A percentile compares a stretch with the other conserved stretches of the same genome.
Conservation (phyloP, 108 stramenopile genomes). For the Pseudonitzschia multiseries region DNA sequence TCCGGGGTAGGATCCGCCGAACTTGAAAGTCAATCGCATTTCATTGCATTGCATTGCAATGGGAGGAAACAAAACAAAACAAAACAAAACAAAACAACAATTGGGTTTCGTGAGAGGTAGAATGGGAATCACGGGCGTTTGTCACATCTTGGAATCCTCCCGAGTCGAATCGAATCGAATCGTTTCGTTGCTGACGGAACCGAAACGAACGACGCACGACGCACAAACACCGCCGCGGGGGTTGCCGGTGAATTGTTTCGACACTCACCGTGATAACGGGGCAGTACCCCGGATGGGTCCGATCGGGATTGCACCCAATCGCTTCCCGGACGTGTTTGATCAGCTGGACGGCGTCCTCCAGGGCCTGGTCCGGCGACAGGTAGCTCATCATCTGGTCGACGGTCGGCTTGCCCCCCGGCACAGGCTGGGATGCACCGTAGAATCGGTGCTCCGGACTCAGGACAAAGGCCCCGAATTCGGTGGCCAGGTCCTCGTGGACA, state of each 20-base stretch:
- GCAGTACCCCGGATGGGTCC: slow-evolving; percentile 51
- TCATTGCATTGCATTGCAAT: no score
- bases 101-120: background rate
- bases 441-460: slow-evolving; percentile 64
- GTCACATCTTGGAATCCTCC: no score
- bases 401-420: slow-evolving; percentile 7
- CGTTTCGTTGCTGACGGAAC: no score
- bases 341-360: slow-evolving; percentile 27
- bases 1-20: slow-evolving; percentile 81
- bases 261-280: slow-evolving; percentile 65
- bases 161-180: no score
- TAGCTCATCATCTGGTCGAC: slow-evolving; percentile 28
- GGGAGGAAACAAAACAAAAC: background rate
- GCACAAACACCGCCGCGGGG: no score
- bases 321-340: slow-evolving; percentile 14
- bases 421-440: slow-evolving; percentile 53
- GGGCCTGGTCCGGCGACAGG: slow-evolving; percentile 57
- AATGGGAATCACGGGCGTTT: no score
- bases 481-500: slow-evolving; percentile 40
- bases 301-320: slow-evolving; percentile 24
- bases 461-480: slow-evolving; percentile 52
- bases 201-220: no score
- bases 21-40: background rate
- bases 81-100: background rate
- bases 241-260: background rate